Evolutionary conservation across 192 early-diverging fungal genomes (phyloP), one percentile per base, ranked within the genome.

Genomic region (Radiomyces spectabilis): DNA sequence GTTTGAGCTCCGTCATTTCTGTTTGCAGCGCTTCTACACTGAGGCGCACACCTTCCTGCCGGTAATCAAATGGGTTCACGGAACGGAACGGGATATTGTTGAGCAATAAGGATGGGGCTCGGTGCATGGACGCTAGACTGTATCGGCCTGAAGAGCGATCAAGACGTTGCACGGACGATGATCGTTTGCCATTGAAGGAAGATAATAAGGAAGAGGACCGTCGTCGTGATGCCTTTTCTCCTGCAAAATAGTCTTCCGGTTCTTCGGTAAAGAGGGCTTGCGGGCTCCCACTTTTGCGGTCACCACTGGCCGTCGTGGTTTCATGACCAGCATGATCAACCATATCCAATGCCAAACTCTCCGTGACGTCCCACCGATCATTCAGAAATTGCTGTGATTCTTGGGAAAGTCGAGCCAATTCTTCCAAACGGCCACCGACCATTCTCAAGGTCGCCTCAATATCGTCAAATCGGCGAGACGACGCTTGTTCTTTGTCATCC

Each of bases 41-140:
- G 0, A 54, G 22, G 2, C n/a, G 48, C 2, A 66, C 8, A 8
- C 54, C 37, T 13, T 59, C 32, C 25, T 59, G 44, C 7, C 46
- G 52, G n/a, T 59, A 59, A 24, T 66, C 56, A 53, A 54, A 66
- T 0, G 63, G 52, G 18, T 53, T 45, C 5, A 54, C 34, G 16
- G 38, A 33, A 19, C 37, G 41, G n/a, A 48, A 46, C 48, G 51
- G 43, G 18, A 54, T 35, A 54, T 61, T 55, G 42, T 55, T 55
- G 15, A 55, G 42, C 15, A 55, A 39, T 21, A 61, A 37, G 5
- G 61, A 55, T 1, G 24, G 46, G 34, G 39, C 41, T 22, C 53
- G 19, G 34, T 45, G 35, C 6, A 22, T 9, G 21, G 9, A 21
- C n/a, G n/a, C n/a, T n/a, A n/a, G n/a, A 13, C 24, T 25, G 22